These are phyloP conservation scores for Apocynum venetum DNA, from an alignment of 257 asterid genomes.

Conservation along the genomic window DNA sequence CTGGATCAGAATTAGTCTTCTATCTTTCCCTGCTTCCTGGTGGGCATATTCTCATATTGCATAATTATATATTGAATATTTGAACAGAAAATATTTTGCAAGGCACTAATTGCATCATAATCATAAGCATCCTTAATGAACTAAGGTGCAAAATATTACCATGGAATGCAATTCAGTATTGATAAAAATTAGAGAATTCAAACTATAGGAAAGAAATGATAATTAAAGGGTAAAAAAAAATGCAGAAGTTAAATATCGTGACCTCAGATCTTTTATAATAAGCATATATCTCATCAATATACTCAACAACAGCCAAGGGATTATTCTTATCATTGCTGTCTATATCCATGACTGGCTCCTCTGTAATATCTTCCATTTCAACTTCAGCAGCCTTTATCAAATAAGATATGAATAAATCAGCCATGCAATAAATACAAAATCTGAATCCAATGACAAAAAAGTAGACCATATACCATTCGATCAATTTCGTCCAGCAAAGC, in stretches of 20 bases:
- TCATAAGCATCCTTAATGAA: background rate
- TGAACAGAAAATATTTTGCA: background rate
- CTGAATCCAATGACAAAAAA: background rate
- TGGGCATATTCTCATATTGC: background rate
- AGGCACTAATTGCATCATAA: too few species aligned
- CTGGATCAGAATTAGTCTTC: background rate
- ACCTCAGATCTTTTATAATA: conserved; percentile 66
- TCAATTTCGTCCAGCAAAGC: conserved; percentile 83
- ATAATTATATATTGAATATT: background rate
- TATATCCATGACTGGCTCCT: conserved; percentile 43
- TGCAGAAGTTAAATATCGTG: background rate
- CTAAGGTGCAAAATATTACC: background rate
- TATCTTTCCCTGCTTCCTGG: background rate
- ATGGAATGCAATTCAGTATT: background rate
- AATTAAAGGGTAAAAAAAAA: background rate
- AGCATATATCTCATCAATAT: conserved; percentile 53
- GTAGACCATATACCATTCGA: conserved; percentile 46
- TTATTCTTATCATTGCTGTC: conserved; percentile 52
- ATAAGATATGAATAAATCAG: background rate
- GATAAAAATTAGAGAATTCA: background rate
- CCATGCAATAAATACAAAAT: background rate
- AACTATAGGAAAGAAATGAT: background rate
- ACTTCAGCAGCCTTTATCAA: conserved; percentile 36
- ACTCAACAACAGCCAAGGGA: conserved; percentile 64
- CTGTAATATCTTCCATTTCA: conserved; percentile 54